Conservation (phyloP, 2,329 filamentous ascomycete species). For the Dothidotthia symphoricarpi region DNA sequence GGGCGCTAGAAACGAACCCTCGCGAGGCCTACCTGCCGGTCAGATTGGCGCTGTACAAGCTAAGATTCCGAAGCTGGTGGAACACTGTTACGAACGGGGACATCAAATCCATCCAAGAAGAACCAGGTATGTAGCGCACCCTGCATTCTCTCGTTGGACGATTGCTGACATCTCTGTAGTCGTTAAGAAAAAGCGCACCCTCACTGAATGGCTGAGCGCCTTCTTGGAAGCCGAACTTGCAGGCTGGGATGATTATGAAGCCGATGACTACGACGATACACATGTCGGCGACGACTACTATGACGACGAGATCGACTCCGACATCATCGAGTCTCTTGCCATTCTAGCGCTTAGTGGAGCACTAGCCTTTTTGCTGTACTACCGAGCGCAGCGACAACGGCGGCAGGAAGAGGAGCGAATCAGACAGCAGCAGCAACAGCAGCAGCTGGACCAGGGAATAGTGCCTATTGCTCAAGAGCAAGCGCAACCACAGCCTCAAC, state of each 20-base stretch:
- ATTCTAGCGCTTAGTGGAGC: slow-evolving; percentile 76
- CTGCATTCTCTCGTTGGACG: neutral
- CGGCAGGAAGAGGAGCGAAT: slow-evolving; percentile 45
- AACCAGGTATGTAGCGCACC: slow-evolving; percentile 62
- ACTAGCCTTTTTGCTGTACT: slow-evolving; percentile 77
- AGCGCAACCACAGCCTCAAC: slow-evolving; percentile 28
- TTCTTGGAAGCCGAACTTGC: slow-evolving; percentile 66
- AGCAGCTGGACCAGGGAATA: slow-evolving; percentile 28
- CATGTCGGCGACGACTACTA: slow-evolving; percentile 56
- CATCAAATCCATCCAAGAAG: slow-evolving; percentile 88
- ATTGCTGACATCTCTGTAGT: slow-evolving; percentile 48
- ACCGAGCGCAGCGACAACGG: slow-evolving; percentile 63
- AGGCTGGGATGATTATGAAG: slow-evolving; percentile 58
- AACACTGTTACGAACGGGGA: slow-evolving; percentile 88
- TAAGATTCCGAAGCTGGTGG: slow-evolving; percentile 86
- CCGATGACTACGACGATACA: slow-evolving; percentile 46
- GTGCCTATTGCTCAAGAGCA: slow-evolving; percentile 24
- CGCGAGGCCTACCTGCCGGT: slow-evolving; percentile 91
- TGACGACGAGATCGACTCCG: slow-evolving; percentile 66
- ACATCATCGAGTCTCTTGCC: slow-evolving; percentile 77
- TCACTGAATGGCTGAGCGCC: slow-evolving; percentile 82
- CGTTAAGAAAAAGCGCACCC: slow-evolving; percentile 69
- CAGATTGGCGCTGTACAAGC: slow-evolving; percentile 79
- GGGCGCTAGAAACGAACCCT: slow-evolving; percentile 81
- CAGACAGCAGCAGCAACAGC: slow-evolving; percentile 29